phyloP scores from a whole-genome alignment of 106 monocot genomes.

The Acorus calamus region DNA sequence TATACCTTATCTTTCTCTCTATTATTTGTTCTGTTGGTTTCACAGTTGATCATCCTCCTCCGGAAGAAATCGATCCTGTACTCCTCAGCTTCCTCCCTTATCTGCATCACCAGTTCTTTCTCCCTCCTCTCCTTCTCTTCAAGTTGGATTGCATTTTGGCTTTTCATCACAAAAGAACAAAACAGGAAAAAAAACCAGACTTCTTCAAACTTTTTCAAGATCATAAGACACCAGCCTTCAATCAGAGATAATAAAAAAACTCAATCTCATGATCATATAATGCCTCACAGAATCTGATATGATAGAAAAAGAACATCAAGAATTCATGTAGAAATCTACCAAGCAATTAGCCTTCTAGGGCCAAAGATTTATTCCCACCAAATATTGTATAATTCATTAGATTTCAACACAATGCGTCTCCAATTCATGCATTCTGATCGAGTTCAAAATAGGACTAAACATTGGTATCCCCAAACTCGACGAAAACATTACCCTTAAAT shows the following conservation, averaged over 20 bases:
- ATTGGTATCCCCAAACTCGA: too few species aligned
- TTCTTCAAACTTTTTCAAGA: neutral
- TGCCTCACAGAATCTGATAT: too few species aligned
- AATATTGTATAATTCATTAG: too few species aligned
- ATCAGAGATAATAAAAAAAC: neutral
- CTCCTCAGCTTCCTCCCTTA: conserved; percentile 2
- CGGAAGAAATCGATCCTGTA: conserved; percentile 1
- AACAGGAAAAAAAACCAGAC: neutral
- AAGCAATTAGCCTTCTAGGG: too few species aligned
- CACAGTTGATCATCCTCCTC: neutral
- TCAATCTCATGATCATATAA: too few species aligned
- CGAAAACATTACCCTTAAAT: too few species aligned
- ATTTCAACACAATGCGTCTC: too few species aligned
- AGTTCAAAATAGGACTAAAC: too few species aligned
- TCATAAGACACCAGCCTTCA: neutral
- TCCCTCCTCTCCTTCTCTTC: conserved; percentile 5
- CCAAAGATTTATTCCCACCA: too few species aligned
- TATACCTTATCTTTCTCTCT: conserved; percentile 4
- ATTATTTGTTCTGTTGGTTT: neutral
- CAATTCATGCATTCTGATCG: too few species aligned
- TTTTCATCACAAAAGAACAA: neutral
- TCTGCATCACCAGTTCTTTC: neutral
- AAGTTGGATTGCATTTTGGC: conserved; percentile 2
- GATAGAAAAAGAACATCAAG: too few species aligned
- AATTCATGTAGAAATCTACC: too few species aligned